A percentile compares a stretch with the other conserved stretches of the same genome.
Evolutionary conservation across 2,329 filamentous ascomycete genomes (phyloP).

Genomic region (Paracoccidioides brasiliensis): DNA sequence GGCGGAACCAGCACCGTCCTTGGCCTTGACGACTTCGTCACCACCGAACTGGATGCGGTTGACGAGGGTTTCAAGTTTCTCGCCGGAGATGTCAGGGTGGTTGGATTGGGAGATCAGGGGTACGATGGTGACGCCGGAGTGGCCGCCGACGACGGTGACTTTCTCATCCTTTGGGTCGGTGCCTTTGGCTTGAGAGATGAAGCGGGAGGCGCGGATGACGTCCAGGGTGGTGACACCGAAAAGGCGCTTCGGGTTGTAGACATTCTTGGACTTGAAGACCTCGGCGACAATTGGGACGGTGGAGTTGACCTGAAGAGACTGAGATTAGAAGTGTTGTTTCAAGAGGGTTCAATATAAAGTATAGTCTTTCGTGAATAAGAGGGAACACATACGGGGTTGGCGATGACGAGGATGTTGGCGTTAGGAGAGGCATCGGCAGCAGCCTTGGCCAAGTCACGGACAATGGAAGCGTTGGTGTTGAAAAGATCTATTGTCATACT

Average conservation of each 20-base stretch:
- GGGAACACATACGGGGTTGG: conserved; percentile 61
- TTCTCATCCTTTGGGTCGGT: conserved; percentile 86
- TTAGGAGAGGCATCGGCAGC: conserved; percentile 76
- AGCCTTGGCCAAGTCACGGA: conserved; percentile 94
- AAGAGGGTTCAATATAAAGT: not conserved
- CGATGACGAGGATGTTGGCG: conserved; percentile 92
- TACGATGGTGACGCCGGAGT: conserved; percentile 97
- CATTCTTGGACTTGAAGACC: conserved; percentile 86
- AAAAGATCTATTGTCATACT: conserved; percentile 61
- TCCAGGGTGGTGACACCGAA: conserved; percentile 99
- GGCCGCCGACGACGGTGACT: conserved; percentile 91
- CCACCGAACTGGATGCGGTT: conserved; percentile 97
- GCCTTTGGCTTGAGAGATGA: conserved; percentile 87
- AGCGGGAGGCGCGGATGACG: conserved; percentile 92
- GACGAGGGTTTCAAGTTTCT: conserved; percentile 63
- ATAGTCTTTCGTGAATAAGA: conserved; percentile 3
- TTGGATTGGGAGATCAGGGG: conserved; percentile 90
- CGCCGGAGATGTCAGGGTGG: conserved; percentile 69
- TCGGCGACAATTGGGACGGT: conserved; percentile 96
- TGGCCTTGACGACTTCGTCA: conserved; percentile 98
- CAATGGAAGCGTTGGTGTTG: conserved; percentile 99
- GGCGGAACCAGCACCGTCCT: conserved; percentile 92
- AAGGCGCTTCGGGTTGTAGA: conserved; percentile 98
- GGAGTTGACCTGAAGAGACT: conserved; percentile 63
- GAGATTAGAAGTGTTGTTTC: not conserved